These are phyloP conservation scores for Allium sativum DNA, from an alignment of 106 monocot species.

Conservation along the genomic window DNA sequence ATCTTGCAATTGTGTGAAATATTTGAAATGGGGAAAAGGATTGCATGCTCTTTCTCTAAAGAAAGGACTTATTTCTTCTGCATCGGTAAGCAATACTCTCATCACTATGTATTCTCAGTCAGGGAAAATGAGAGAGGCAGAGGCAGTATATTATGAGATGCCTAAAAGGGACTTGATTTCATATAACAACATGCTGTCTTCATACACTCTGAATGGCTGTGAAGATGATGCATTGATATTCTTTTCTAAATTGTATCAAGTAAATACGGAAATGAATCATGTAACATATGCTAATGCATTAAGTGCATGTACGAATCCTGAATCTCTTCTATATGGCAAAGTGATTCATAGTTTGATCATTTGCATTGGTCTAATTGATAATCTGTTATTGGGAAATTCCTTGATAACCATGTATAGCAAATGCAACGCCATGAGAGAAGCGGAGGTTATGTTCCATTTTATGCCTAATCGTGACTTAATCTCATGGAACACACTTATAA, in stretches of 20 bases:
- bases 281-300: conserved; percentile 62
- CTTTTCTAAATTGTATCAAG: conserved; percentile 24
- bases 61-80: conserved; percentile 25
- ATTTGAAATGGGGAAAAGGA: conserved; percentile 38
- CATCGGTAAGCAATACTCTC: conserved; percentile 56
- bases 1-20: conserved; percentile 27
- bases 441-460: conserved; percentile 25
- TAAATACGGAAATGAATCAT: conserved; percentile 28
- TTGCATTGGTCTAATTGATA: conserved; percentile 25
- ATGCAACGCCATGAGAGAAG: conserved; percentile 47
- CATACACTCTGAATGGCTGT: conserved; percentile 33
- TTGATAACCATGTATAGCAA: conserved; percentile 81
- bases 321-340: conserved; percentile 36
- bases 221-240: conserved; percentile 27
- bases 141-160: conserved; percentile 47
- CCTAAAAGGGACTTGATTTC: conserved; percentile 59
- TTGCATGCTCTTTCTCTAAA: conserved; percentile 50
- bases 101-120: conserved; percentile 53
- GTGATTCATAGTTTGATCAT: conserved; percentile 55
- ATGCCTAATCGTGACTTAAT: conserved; percentile 44
- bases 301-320: conserved; percentile 45
- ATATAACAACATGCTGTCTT: conserved; percentile 73
- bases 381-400: conserved; percentile 54
- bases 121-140: conserved; percentile 33
- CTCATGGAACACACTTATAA: conserved; percentile 64